Percentiles rank a stretch among this genome's conserved stretches.
Conservation (phyloP, 2,329 filamentous ascomycete species). For the Coniochaeta sp. region DNA sequence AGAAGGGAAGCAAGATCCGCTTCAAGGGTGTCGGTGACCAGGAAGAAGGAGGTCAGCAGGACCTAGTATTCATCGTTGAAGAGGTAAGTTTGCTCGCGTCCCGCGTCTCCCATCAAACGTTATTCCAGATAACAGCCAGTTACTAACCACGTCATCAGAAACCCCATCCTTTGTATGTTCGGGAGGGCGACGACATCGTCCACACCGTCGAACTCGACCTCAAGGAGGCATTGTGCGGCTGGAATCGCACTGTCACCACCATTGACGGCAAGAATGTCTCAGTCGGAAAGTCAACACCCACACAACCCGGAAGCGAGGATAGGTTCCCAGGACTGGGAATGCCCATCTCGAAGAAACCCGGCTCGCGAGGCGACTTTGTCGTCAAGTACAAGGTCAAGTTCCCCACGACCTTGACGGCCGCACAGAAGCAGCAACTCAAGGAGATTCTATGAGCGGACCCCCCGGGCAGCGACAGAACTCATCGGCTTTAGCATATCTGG, state of each 20-base stretch:
- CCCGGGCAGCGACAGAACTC: background rate
- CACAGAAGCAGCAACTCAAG: constrained; percentile 74
- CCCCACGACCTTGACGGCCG: constrained; percentile 65
- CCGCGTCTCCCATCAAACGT: background rate
- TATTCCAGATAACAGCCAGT: background rate
- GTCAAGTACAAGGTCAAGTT: constrained; percentile 91
- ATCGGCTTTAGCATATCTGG: background rate
- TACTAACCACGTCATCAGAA: constrained; percentile 56
- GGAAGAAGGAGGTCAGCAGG: constrained; percentile 90
- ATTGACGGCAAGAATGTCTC: constrained; percentile 85
- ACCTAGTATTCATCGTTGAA: constrained; percentile 88
- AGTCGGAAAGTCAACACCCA: constrained; percentile 75
- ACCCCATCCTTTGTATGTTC: constrained; percentile 74
- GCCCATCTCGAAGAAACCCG: constrained; percentile 87
- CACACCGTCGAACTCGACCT: constrained; percentile 74
- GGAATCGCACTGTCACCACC: constrained; percentile 83
- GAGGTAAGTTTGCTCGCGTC: constrained; percentile 56
- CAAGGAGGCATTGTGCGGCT: constrained; percentile 91
- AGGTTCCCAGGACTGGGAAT: constrained; percentile 82
- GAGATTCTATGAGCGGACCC: constrained; percentile 57
- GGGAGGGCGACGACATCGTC: constrained; percentile 81
- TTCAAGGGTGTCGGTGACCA: constrained; percentile 97
- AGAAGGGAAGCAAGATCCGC: constrained; percentile 97
- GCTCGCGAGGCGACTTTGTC: constrained; percentile 77
- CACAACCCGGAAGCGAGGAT: constrained; percentile 75